Conservation (phyloP, 2,329 filamentous ascomycete species). For the Lachnellula arida region DNA sequence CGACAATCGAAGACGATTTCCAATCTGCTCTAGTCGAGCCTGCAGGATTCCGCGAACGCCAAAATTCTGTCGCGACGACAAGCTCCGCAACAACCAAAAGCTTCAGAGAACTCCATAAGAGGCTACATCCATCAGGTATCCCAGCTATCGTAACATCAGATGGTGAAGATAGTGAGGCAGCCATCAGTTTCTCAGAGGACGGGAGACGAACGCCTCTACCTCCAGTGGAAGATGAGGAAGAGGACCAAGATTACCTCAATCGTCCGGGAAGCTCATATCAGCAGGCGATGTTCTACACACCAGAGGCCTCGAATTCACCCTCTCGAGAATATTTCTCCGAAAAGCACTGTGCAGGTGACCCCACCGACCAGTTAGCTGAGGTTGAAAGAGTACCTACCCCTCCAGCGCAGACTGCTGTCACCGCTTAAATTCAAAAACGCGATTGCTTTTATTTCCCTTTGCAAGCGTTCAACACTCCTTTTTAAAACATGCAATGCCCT, state of each 20-base stretch:
- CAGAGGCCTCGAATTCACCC: slow-evolving; percentile 23
- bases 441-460: not conserved
- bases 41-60: slow-evolving; percentile 41
- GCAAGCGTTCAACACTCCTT: not conserved
- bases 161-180: slow-evolving; percentile 57
- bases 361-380: too few relatives aligned
- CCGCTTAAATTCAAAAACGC: not conserved
- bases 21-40: slow-evolving; percentile 46
- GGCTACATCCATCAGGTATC: slow-evolving; percentile 47
- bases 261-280: slow-evolving; percentile 15
- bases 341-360: not conserved
- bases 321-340: not conserved
- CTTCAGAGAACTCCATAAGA: slow-evolving; percentile 59
- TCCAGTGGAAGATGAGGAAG: slow-evolving; percentile 38
- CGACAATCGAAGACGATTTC: slow-evolving; percentile 42
- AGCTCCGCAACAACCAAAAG: slow-evolving; percentile 64
- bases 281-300: slow-evolving; percentile 30
- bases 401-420: not conserved
- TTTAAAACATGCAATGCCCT: not conserved
- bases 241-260: slow-evolving; percentile 10
- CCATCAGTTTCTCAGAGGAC: slow-evolving; percentile 56
- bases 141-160: slow-evolving; percentile 24
- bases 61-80: slow-evolving; percentile 58
- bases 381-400: not conserved
- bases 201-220: slow-evolving; percentile 48